A percentile compares a stretch with the other conserved stretches of the same genome.
phyloP scores from a whole-genome alignment of 108 stramenopile species.

The Aurantiochytrium sp. region DNA sequence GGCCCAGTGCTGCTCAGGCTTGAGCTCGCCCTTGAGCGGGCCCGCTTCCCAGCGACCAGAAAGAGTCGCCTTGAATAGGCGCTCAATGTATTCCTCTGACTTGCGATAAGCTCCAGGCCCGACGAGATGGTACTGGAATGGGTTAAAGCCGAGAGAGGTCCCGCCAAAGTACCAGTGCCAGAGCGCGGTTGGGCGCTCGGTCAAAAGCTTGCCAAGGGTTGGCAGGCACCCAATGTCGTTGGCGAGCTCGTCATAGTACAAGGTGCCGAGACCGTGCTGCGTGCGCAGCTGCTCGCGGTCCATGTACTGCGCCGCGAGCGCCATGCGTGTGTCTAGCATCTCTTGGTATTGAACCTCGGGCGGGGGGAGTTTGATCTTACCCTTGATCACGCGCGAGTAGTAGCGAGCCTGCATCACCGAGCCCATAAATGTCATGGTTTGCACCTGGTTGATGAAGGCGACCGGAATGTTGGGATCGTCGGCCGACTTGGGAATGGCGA shows the following conservation, averaged over 20 bases:
- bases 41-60: background rate
- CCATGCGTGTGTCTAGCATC: background rate
- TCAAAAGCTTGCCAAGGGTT: background rate
- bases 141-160: background rate
- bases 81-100: background rate
- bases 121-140: background rate
- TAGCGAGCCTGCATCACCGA: background rate
- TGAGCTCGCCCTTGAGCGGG: background rate
- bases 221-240: background rate
- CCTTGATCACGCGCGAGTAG: background rate
- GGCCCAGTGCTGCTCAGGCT: background rate
- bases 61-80: background rate
- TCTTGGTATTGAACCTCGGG: background rate
- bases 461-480: background rate
- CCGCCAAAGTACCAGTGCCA: conserved; percentile 9
- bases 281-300: background rate
- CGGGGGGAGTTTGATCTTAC: background rate
- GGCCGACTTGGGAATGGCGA: background rate
- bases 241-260: background rate
- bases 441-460: background rate
- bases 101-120: background rate
- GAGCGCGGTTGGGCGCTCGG: background rate
- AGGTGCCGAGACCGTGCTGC: background rate
- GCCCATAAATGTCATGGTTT: background rate
- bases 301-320: background rate